phyloP scores from a whole-genome alignment of 2,329 filamentous ascomycete genomes.

The Aspergillus sp. region DNA sequence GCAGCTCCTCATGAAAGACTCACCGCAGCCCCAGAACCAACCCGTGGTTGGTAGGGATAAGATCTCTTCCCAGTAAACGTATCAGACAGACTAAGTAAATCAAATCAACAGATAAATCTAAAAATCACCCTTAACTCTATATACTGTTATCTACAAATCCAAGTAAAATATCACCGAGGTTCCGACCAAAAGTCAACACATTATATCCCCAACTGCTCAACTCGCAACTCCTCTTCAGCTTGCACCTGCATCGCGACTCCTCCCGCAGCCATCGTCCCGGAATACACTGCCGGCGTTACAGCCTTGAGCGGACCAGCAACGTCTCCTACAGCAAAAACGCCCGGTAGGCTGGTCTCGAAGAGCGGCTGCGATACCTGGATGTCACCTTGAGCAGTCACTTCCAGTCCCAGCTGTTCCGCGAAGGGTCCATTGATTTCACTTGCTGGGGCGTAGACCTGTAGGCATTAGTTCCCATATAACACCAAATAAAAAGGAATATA shows the following conservation, averaged over 20 bases:
- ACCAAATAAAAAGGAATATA: constrained; percentile 31
- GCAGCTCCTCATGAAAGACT: neutral
- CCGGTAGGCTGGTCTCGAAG: constrained; percentile 6
- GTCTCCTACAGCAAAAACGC: constrained; percentile 14
- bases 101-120: neutral
- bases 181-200: neutral
- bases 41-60: constrained; percentile 2
- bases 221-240: neutral
- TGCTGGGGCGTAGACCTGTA: neutral
- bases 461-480: too few species aligned
- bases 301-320: constrained; percentile 2
- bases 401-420: neutral
- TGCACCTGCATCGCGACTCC: neutral
- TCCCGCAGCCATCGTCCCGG: neutral
- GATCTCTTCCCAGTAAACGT: neutral
- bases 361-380: constrained; percentile 1
- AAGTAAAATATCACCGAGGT: neutral
- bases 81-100: neutral
- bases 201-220: too few species aligned
- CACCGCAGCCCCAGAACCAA: neutral
- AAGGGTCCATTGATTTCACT: constrained; percentile 6
- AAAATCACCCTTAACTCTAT: neutral
- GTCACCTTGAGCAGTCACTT: neutral
- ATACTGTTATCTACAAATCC: neutral
- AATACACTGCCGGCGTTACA: neutral